phyloP scores from a whole-genome alignment of 306 rosid genomes.

The Sphenostylis stenocarpa region DNA sequence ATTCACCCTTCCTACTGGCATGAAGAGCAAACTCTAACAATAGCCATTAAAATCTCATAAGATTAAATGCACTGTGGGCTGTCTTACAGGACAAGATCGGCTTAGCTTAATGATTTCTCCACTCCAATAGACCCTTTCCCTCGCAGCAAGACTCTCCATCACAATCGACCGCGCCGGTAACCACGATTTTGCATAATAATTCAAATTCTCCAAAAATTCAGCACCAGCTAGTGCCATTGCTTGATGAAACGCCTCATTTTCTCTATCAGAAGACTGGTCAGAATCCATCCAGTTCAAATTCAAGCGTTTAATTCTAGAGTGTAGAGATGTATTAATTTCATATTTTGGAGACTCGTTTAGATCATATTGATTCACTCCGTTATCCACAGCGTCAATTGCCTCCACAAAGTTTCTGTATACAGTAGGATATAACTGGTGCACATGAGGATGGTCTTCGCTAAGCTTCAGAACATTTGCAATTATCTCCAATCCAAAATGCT shows the following conservation, averaged over 20 bases:
- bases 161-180: constrained; percentile 53
- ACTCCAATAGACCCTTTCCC: constrained; percentile 49
- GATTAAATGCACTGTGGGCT: neutral
- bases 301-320: constrained; percentile 49
- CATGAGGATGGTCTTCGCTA: constrained; percentile 46
- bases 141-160: constrained; percentile 52
- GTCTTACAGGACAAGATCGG: constrained; percentile 58
- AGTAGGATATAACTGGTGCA: constrained; percentile 36
- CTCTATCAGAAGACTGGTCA: constrained; percentile 49
- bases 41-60: neutral
- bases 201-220: constrained; percentile 58
- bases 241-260: constrained; percentile 50
- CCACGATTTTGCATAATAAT: constrained; percentile 53
- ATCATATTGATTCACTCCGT: constrained; percentile 59
- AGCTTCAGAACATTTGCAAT: constrained; percentile 50
- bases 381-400: constrained; percentile 62
- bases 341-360: constrained; percentile 46
- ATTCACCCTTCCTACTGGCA: neutral
- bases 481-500: constrained; percentile 61
- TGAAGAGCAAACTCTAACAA: neutral
- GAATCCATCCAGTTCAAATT: constrained; percentile 51
- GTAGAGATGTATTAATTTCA: constrained; percentile 42
- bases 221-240: constrained; percentile 59
- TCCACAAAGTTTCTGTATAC: constrained; percentile 49
- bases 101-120: constrained; percentile 54